Conservation (phyloP, 192 early-diverging fungal genomes). For the Lunasporangiospora selenospora region DNA sequence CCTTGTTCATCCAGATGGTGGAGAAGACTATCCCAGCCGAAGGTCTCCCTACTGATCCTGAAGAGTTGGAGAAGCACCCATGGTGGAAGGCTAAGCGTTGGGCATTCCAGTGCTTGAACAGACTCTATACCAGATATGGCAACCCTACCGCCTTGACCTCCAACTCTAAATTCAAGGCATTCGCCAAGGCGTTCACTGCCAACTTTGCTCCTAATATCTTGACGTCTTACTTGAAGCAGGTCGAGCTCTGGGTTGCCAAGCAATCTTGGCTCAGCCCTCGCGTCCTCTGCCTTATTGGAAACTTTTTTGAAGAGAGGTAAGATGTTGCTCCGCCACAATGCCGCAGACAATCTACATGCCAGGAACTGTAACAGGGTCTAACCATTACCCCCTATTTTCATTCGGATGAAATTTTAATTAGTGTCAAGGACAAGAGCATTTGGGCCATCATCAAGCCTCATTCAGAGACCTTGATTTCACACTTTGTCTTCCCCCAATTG, state of each 20-base stretch:
- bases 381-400: slow-evolving; percentile 1
- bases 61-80: slow-evolving; percentile 82
- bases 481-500: slow-evolving; percentile 93
- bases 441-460: slow-evolving; percentile 94
- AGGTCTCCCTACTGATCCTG: slow-evolving; percentile 63
- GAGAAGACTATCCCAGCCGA: slow-evolving; percentile 66
- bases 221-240: slow-evolving; percentile 80
- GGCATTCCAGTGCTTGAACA: slow-evolving; percentile 89
- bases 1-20: slow-evolving; percentile 83
- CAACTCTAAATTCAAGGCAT: slow-evolving; percentile 59
- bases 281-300: slow-evolving; percentile 71
- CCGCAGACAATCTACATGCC: background rate
- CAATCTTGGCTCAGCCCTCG: slow-evolving; percentile 78
- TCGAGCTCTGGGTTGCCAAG: slow-evolving; percentile 74
- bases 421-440: slow-evolving; percentile 86
- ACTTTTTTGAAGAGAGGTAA: slow-evolving; percentile 80
- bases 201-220: slow-evolving; percentile 94
- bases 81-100: slow-evolving; percentile 97
- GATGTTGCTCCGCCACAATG: too few species aligned
- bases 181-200: slow-evolving; percentile 83
- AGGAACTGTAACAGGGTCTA: background rate
- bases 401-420: slow-evolving; percentile 15
- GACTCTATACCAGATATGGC: slow-evolving; percentile 75
- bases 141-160: slow-evolving; percentile 69
- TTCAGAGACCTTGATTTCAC: slow-evolving; percentile 75